Conservation (phyloP, 768 basidiomycete genomes). For the Polyporus arcularius region DNA sequence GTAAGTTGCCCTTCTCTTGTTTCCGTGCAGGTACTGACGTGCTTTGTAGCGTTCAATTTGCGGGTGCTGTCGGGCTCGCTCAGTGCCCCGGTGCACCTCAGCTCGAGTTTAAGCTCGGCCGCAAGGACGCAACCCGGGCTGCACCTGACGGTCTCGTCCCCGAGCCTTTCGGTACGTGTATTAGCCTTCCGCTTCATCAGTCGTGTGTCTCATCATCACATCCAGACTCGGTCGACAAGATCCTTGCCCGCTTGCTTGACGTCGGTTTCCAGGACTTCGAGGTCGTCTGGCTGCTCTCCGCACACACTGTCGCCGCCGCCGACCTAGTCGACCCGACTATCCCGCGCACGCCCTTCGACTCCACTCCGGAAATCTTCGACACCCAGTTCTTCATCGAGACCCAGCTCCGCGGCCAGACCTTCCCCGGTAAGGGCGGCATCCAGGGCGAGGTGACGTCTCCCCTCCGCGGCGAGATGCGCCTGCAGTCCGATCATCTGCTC, state of each 20-base stretch:
- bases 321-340: slow-evolving; percentile 27
- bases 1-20: slow-evolving; percentile 29
- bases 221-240: slow-evolving; percentile 22
- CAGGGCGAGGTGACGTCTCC: slow-evolving; percentile 30
- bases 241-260: slow-evolving; percentile 35
- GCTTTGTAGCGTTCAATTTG: slow-evolving; percentile 34
- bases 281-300: slow-evolving; percentile 37
- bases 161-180: slow-evolving; percentile 13
- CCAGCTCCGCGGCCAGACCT: slow-evolving; percentile 43
- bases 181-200: neutral
- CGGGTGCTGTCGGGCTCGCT: slow-evolving; percentile 33
- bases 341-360: slow-evolving; percentile 45
- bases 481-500: slow-evolving; percentile 30
- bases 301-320: slow-evolving; percentile 24
- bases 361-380: slow-evolving; percentile 45
- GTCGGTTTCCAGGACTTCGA: slow-evolving; percentile 37
- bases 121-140: slow-evolving; percentile 18
- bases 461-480: slow-evolving; percentile 33
- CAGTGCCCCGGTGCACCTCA: slow-evolving; percentile 41
- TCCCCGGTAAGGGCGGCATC: slow-evolving; percentile 35
- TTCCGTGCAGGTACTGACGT: neutral
- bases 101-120: slow-evolving; percentile 37
- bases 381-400: slow-evolving; percentile 48
- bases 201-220: neutral
- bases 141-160: slow-evolving; percentile 22